Evolutionary conservation across 2,329 filamentous ascomycete genomes (phyloP).

Genomic region (Trichoderma sp.): DNA sequence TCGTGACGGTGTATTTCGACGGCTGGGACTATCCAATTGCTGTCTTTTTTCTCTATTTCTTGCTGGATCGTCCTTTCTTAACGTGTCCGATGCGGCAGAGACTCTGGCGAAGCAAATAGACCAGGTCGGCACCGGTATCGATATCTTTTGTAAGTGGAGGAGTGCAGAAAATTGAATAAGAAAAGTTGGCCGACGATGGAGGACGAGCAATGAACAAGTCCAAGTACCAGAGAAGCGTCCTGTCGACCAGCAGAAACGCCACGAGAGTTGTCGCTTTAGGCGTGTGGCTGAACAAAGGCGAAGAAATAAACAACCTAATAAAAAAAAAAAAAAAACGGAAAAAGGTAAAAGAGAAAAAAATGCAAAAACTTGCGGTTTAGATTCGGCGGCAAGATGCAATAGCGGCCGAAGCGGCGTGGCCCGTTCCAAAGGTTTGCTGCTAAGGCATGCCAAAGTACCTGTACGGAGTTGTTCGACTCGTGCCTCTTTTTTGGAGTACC

Average conservation of each 20-base stretch:
- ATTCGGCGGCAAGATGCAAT: constrained; percentile 10
- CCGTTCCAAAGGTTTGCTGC: constrained; percentile 12
- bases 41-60: not conserved
- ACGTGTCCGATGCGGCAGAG: not conserved
- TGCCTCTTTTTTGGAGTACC: not conserved
- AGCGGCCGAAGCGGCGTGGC: constrained; percentile 12
- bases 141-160: not conserved
- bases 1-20: constrained; percentile 2
- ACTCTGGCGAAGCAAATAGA: not conserved
- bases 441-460: not conserved
- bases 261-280: not conserved
- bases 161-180: not conserved
- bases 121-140: not conserved
- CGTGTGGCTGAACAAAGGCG: not conserved
- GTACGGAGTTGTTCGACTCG: not conserved
- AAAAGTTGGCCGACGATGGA: not conserved
- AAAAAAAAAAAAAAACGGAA: not conserved
- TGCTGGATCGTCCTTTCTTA: not conserved
- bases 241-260: not conserved
- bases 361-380: constrained; percentile 2
- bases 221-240: not conserved
- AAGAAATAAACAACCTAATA: not conserved
- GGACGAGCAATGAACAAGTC: not conserved
- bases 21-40: not conserved
- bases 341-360: not conserved